phyloP scores from a whole-genome alignment of 2,329 filamentous ascomycete species.

The Scedosporium boydii region DNA sequence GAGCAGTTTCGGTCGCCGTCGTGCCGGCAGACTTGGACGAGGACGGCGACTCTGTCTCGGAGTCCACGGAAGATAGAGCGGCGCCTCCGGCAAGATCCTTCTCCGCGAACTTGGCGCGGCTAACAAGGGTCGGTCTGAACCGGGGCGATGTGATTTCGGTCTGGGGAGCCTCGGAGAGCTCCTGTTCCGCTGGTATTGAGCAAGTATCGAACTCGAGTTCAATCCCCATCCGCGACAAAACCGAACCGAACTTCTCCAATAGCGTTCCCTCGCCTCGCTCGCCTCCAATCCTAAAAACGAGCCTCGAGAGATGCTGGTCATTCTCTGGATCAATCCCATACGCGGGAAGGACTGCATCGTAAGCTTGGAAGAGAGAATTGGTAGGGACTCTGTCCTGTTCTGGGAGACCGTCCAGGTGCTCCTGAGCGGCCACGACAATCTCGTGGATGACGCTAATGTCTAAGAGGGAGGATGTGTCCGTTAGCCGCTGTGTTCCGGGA shows the following conservation, averaged over 20 bases:
- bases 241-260: conserved; percentile 58
- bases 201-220: conserved; percentile 50
- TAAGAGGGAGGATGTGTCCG: conserved; percentile 19
- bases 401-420: conserved; percentile 45
- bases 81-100: background rate
- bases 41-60: no score
- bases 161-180: background rate
- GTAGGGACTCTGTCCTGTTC: conserved; percentile 59
- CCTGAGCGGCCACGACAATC: conserved; percentile 64
- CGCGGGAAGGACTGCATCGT: conserved; percentile 64
- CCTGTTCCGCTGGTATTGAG: background rate
- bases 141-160: background rate
- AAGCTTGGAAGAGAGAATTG: conserved; percentile 71
- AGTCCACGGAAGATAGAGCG: no score
- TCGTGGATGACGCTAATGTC: conserved; percentile 73
- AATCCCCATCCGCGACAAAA: conserved; percentile 62
- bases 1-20: no score
- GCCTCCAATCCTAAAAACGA: conserved; percentile 71
- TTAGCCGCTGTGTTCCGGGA: no score
- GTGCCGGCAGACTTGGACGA: no score
- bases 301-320: conserved; percentile 65
- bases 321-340: conserved; percentile 62
- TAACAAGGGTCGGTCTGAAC: background rate
- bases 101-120: background rate
- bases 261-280: conserved; percentile 48